Percentiles rank a stretch among this genome's conserved stretches.
Evolutionary conservation across 768 basidiomycete species (phyloP).

Genomic region (Lactifluus volemus): DNA sequence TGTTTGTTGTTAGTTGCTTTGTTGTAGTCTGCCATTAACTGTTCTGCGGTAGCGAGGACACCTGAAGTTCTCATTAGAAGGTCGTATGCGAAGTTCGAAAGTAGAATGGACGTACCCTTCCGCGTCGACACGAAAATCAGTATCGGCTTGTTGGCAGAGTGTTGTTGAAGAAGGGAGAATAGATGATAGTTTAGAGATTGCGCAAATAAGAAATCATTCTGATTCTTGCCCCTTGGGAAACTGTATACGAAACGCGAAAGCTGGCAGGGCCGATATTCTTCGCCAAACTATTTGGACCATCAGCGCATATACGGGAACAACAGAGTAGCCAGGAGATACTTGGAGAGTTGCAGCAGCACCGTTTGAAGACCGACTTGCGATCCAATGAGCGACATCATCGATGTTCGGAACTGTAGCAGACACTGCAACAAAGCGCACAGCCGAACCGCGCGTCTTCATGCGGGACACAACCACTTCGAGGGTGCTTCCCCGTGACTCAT

Average conservation of each 20-base stretch:
- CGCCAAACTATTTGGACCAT: constrained; percentile 61
- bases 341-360: constrained; percentile 57
- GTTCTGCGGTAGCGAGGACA: constrained; percentile 58
- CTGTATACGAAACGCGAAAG: constrained; percentile 67
- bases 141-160: constrained; percentile 74
- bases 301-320: neutral
- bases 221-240: constrained; percentile 47
- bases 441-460: constrained; percentile 69
- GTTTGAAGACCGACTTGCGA: constrained; percentile 40
- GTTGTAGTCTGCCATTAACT: constrained; percentile 63
- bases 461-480: constrained; percentile 92
- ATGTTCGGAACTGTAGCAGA: constrained; percentile 95
- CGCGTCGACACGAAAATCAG: constrained; percentile 85
- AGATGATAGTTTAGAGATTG: constrained; percentile 64
- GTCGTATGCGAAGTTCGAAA: neutral
- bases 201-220: constrained; percentile 76
- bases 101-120: constrained; percentile 45
- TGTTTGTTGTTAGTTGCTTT: constrained; percentile 42
- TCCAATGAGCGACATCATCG: constrained; percentile 83
- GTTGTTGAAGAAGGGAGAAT: constrained; percentile 60
- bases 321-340: constrained; percentile 31
- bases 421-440: constrained; percentile 77
- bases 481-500: constrained; percentile 84
- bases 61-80: constrained; percentile 23
- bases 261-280: constrained; percentile 84